Conservation (phyloP, 768 basidiomycete species). For the Mycena sanguinolenta region DNA sequence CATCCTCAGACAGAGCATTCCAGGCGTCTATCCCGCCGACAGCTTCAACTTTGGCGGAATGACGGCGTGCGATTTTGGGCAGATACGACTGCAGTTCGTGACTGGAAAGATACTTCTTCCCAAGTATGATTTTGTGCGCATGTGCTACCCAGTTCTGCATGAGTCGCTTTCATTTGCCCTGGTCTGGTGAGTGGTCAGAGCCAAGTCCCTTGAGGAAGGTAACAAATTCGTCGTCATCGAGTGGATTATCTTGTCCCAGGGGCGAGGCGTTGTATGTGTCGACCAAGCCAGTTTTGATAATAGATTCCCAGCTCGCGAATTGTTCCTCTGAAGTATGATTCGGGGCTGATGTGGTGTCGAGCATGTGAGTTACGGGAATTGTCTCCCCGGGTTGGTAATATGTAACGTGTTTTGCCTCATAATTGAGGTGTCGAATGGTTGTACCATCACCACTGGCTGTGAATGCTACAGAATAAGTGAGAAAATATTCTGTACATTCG, state of each 20-base stretch:
- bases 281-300: constrained; percentile 9
- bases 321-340: constrained; percentile 37
- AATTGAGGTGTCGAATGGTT: background rate
- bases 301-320: constrained; percentile 35
- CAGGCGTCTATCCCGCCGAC: constrained; percentile 30
- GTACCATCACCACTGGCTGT: background rate
- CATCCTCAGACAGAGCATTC: constrained; percentile 20
- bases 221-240: constrained; percentile 29
- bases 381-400: background rate
- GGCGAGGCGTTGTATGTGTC: constrained; percentile 38
- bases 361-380: background rate
- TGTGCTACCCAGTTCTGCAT: background rate
- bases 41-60: constrained; percentile 2
- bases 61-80: constrained; percentile 2
- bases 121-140: constrained; percentile 11
- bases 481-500: too few relatives aligned
- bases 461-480: background rate
- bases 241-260: constrained; percentile 2
- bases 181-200: too few relatives aligned
- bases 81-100: constrained; percentile 15
- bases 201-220: background rate
- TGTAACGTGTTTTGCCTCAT: background rate
- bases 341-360: background rate
- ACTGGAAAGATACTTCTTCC: constrained; percentile 9
- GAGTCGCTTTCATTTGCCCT: constrained; percentile 38